Evolutionary conservation across 2,329 filamentous ascomycete species (phyloP), one percentile per base, ranked within the genome.

Genomic region (Penicillium sp.): DNA sequence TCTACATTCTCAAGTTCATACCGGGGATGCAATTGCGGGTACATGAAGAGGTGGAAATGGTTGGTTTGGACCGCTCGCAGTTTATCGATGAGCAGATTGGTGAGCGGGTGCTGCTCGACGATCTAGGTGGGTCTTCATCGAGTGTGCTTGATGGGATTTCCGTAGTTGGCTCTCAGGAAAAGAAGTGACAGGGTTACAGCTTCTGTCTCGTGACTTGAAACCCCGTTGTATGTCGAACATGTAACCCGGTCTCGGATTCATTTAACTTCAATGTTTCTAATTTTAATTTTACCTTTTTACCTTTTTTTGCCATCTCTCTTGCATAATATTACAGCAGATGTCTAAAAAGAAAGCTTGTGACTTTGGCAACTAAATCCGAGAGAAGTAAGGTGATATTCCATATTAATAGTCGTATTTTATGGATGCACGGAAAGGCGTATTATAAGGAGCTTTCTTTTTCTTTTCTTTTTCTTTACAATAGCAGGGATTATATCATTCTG

Each of bases 41-140:
- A 49, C 76, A 73, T 56, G 81, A 83, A 57, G 81, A 84, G 65
- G 78, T 73, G 4, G 82, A 84, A 69, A 80, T 81, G 72, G 74
- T 79, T 50, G 82, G 82, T 18, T 66, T 84, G 29, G 82, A 84
- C 61, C 61, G 78, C 6, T 78, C 83, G 38, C 80, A 83, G 65
- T 84, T 85, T 69, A 74, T 79, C 40, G 81, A 83, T 45, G 82
- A 84, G 72, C 77, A 82, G 69, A 82, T 85, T 66, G 79, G 79
- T 14, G 79, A 81, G 56, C 81, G 79, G 74, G 76, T 67, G 32
- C 69, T 79, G 47, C 56, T 69, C 22, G 66, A 73, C 35, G 53
- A 61, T 48, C 42, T 57, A 6, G 46, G 50, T 29, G 55, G 45
- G 54, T 52, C 59, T 44, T 56, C 55, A 13, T 55, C 53, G n/a